Evolutionary conservation across 1,284 basidiomycete genomes (phyloP).

Genomic region (Ganoderma boninense): DNA sequence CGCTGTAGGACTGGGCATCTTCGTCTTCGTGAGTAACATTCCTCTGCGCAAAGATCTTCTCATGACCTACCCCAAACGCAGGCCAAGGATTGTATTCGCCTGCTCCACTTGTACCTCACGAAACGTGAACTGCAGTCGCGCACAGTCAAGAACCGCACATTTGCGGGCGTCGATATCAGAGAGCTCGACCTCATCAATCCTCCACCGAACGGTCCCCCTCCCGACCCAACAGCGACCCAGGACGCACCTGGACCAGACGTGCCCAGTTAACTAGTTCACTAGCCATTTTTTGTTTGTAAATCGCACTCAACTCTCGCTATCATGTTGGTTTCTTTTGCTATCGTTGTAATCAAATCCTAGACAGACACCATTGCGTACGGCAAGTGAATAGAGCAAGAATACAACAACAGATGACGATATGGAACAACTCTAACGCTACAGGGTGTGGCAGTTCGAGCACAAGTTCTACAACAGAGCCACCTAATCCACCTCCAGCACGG

Average conservation of each 20-base stretch:
- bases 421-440: slow-evolving; percentile 34
- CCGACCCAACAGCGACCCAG: neutral
- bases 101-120: slow-evolving; percentile 71
- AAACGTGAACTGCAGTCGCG: slow-evolving; percentile 75
- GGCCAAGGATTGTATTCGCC: slow-evolving; percentile 71
- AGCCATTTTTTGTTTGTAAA: neutral
- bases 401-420: slow-evolving; percentile 24
- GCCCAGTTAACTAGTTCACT: neutral
- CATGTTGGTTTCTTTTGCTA: neutral
- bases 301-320: neutral
- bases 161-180: slow-evolving; percentile 69
- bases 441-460: slow-evolving; percentile 24
- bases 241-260: neutral
- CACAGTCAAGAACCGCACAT: slow-evolving; percentile 70
- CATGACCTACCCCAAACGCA: slow-evolving; percentile 35
- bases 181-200: slow-evolving; percentile 69
- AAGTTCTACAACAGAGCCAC: slow-evolving; percentile 15
- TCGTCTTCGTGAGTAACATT: slow-evolving; percentile 60
- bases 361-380: neutral
- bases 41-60: neutral
- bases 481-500: slow-evolving; percentile 61
- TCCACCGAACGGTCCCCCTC: neutral
- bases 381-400: slow-evolving; percentile 16
- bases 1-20: slow-evolving; percentile 71
- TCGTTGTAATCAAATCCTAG: slow-evolving; percentile 2